A percentile compares a stretch with the other conserved stretches of the same genome.
These are phyloP conservation scores for Periconia macrospinosa DNA, from an alignment of 2,329 filamentous ascomycete species.

Conservation along the genomic window DNA sequence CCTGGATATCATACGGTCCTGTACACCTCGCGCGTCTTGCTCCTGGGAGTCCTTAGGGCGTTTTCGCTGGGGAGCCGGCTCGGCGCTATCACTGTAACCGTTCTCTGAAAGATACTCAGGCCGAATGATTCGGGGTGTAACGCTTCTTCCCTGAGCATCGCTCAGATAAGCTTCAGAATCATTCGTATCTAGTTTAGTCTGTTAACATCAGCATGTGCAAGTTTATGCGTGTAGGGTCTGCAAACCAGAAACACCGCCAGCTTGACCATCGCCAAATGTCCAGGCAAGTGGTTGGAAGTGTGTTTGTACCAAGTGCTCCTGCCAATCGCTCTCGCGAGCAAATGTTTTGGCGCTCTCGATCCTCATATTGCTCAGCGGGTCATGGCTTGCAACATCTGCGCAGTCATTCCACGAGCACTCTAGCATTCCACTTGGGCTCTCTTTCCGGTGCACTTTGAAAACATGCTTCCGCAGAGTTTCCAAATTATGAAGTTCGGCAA, in stretches of 20 bases:
- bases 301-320: conserved; percentile 53
- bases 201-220: conserved; percentile 20
- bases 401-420: conserved; percentile 53
- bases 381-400: conserved; percentile 24
- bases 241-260: conserved; percentile 59
- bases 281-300: conserved; percentile 60
- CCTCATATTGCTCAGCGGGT: conserved; percentile 24
- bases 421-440: conserved; percentile 37
- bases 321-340: conserved; percentile 46
- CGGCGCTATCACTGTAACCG: conserved; percentile 1
- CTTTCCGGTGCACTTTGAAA: conserved; percentile 55
- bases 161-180: conserved; percentile 53
- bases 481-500: conserved; percentile 63
- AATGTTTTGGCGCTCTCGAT: conserved; percentile 38
- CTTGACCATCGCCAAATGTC: conserved; percentile 62
- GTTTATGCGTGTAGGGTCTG: conserved; percentile 20
- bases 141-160: conserved; percentile 49
- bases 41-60: conserved; percentile 38
- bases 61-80: conserved; percentile 23
- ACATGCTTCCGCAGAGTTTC: conserved; percentile 62
- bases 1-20: conserved; percentile 50
- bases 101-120: conserved; percentile 12
- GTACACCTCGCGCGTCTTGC: conserved; percentile 49
- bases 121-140: conserved; percentile 49
- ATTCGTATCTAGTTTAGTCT: conserved; percentile 32